Base-by-base conservation (phyloP, 225 moss, liverwort and hornwort genomes). In the Physcomitrellopsis africana region DNA sequence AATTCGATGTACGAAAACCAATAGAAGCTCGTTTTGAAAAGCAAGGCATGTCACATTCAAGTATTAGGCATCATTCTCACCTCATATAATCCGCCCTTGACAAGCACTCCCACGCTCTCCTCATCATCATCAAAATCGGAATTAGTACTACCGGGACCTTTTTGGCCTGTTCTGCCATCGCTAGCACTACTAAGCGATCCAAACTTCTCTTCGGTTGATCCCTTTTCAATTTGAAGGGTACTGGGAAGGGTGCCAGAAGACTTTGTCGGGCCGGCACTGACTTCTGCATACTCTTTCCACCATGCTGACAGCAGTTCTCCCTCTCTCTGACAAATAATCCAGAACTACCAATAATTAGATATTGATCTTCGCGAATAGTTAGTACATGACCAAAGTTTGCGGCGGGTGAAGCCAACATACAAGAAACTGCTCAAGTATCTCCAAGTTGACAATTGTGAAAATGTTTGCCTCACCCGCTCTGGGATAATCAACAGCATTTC, bases 261-360 rank as follows among this genome's bases (percentile, higher is more conserved):
- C 74, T 70, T 86, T 60, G 86, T 69, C 51, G 99, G 99, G 26
- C 99, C 99, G 75, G 86, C 95, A 86, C 95, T 92, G 77, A 87
- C 77, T 72, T 99, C 99, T 29, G 85, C 95, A 88, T 95, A 99
- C 79, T 99, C 99, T 81, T 89, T 95, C 99, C 99, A 99, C 99
- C 99, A 99, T 58, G 87, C 93, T 68, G 92, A 87, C 9, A 95
- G 93, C 84, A 99, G 73, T 56, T 95, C 93, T 88, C 95, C 99
- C 79, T 99, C 99, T 72, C 90, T 86, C 99, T 99, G 85, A 66
- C 18, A 68, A 59, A 32, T 0, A 76, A 56, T 69, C 46, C 58
- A 72, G 65, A 63, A 74, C 17, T 62, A 67, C 18, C 73, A 74
- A 61, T 64, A 27, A 62, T 68, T 19, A 81, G 37, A 75, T 55